A percentile compares a stretch with the other conserved stretches of the same genome.
phyloP scores from a whole-genome alignment of 768 basidiomycete species.

The Pleurotus platypus region DNA sequence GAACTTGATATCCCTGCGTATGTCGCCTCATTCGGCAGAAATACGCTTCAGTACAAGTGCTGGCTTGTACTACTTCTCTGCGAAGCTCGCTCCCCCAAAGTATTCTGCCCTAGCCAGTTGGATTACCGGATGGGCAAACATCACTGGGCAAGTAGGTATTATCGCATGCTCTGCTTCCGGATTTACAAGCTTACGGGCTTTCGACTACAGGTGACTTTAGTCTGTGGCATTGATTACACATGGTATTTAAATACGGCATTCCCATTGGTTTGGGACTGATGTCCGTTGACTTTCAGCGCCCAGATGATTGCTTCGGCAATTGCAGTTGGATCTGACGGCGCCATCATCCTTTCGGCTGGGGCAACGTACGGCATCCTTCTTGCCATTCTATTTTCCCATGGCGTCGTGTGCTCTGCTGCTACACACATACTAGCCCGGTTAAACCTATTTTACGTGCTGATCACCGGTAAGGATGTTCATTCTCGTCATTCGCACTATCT shows the following conservation, averaged over 20 bases:
- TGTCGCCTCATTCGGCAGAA: neutral
- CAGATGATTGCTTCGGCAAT: constrained; percentile 78
- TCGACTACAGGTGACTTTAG: constrained; percentile 41
- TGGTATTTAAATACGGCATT: constrained; percentile 25
- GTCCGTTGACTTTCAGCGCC: constrained; percentile 26
- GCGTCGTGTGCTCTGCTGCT: constrained; percentile 67
- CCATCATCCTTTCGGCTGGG: constrained; percentile 46
- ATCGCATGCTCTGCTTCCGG: neutral
- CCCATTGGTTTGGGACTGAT: neutral
- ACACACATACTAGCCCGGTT: constrained; percentile 61
- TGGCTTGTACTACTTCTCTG: constrained; percentile 76
- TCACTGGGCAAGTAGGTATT: constrained; percentile 54
- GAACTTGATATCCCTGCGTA: too few relatives aligned
- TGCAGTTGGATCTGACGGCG: constrained; percentile 54
- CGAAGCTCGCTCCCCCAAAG: constrained; percentile 63
- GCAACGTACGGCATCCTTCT: constrained; percentile 67
- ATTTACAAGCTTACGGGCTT: neutral
- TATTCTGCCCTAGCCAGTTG: constrained; percentile 63
- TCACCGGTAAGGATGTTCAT: constrained; percentile 47
- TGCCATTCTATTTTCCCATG: constrained; percentile 63
- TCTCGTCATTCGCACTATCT: constrained; percentile 11
- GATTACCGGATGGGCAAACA: constrained; percentile 56
- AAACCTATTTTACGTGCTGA: constrained; percentile 64
- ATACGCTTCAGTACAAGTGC: constrained; percentile 58
- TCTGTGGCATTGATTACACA: constrained; percentile 74